Evolutionary conservation across 257 asterid genomes (phyloP).

Genomic region (Salvia miltiorrhiza): DNA sequence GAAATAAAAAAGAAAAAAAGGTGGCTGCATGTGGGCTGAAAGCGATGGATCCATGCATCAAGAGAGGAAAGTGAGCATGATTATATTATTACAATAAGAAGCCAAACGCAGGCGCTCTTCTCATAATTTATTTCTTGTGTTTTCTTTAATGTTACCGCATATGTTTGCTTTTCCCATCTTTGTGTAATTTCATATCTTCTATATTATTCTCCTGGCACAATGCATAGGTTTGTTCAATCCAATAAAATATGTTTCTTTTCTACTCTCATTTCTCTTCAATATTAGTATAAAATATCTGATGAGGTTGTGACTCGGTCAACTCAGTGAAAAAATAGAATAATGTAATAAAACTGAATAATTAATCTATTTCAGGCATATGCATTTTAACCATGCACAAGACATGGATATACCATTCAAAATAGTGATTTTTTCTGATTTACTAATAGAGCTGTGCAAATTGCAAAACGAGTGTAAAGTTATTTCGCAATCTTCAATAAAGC

Average conservation of each 20-base stretch:
- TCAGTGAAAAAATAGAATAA: too few relatives aligned
- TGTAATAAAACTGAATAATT: background rate
- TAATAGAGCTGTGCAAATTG: too few relatives aligned
- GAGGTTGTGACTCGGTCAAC: too few relatives aligned
- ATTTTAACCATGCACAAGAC: too few relatives aligned
- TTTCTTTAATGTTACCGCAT: conserved; percentile 11
- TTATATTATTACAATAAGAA: background rate
- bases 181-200: conserved; percentile 7
- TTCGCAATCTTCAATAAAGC: background rate
- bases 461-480: background rate
- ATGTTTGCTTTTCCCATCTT: conserved; percentile 11
- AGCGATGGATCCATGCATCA: conserved; percentile 35
- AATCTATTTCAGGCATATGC: too few relatives aligned
- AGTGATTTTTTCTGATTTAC: too few relatives aligned
- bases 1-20: background rate
- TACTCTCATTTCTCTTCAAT: background rate
- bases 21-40: conserved; percentile 18
- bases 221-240: conserved; percentile 18
- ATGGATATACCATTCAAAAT: background rate
- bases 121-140: conserved; percentile 13
- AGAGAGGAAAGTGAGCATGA: background rate
- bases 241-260: conserved; percentile 13
- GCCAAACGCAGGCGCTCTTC: conserved; percentile 1
- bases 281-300: too few relatives aligned
- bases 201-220: conserved; percentile 17